Evolutionary conservation across 139 green algal species (phyloP), one percentile per base, ranked within the genome.

Genomic region (Picochlorum sp.): DNA sequence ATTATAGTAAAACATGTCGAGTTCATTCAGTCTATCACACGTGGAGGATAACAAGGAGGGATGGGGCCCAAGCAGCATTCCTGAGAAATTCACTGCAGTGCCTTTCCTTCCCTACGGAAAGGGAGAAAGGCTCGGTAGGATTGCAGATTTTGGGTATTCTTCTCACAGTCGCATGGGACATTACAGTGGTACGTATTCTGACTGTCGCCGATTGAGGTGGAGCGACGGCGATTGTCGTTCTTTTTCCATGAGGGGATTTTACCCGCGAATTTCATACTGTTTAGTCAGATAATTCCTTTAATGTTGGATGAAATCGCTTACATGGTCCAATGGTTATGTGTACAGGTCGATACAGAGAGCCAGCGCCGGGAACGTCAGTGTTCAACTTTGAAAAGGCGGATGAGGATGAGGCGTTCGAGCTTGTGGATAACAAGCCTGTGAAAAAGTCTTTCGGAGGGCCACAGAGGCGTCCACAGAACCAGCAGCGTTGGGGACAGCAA

Each of bases 301-400:
- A 4, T 44, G 14, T 8, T 50, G 14, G 14, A 28, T 14, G 28
- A 6, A 59, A 6, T n/a, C 2, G 4, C 51, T 26, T 9, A 18
- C n/a, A 59, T 26, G 13, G 0, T 6, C 6, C 9, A 31, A n/a
- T 38, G 7, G 41, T 21, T n/a, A n/a, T 23, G 9, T 34, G n/a
- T 73, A 23, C 65, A 77, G 66, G 49, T 28, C 64, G 69, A 11
- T 76, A 74, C 50, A 55, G 69, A 51, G 60, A 73, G 16, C 76
- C 24, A 24, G 71, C 50, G 16, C 69, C 69, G 21, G 81, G 81
- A 56, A 75, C 72, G 37, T 74, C 85, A 6, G 86, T 96, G 3
- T 98, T 98, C 78, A 95, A 92, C 74, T 98, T 97, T 80, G 90
- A 95, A 62, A 81, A 88, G 45, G 87, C 89, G 37, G 88, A 97